These are phyloP conservation scores for Venturia pyrina DNA, from an alignment of 2,329 filamentous ascomycete species.

Conservation along the genomic window DNA sequence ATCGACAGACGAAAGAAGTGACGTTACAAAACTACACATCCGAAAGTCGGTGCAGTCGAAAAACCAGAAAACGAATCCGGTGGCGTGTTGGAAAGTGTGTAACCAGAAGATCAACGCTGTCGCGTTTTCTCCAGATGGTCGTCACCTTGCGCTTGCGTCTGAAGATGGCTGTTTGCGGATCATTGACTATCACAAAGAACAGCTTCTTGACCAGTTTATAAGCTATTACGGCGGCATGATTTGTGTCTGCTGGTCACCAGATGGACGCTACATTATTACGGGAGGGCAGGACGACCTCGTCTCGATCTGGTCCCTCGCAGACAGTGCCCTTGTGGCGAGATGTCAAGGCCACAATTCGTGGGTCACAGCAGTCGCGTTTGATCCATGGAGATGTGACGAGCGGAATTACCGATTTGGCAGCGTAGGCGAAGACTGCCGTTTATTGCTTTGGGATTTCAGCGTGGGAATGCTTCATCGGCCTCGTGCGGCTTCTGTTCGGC, in stretches of 20 bases:
- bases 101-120: slow-evolving; percentile 87
- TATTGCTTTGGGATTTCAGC: slow-evolving; percentile 95
- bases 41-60: slow-evolving; percentile 88
- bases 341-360: slow-evolving; percentile 94
- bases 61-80: slow-evolving; percentile 87
- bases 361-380: slow-evolving; percentile 89
- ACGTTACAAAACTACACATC: slow-evolving; percentile 47
- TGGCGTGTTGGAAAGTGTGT: slow-evolving; percentile 85
- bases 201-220: slow-evolving; percentile 79
- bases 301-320: slow-evolving; percentile 86
- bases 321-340: slow-evolving; percentile 74
- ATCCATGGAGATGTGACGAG: slow-evolving; percentile 94
- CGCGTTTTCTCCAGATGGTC: slow-evolving; percentile 81
- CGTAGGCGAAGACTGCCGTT: slow-evolving; percentile 83
- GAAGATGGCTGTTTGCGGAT: slow-evolving; percentile 86
- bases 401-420: slow-evolving; percentile 92
- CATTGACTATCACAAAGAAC: slow-evolving; percentile 84
- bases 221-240: slow-evolving; percentile 90
- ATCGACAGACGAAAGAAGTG: neutral
- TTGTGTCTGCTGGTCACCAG: slow-evolving; percentile 94
- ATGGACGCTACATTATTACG: slow-evolving; percentile 90
- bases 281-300: slow-evolving; percentile 94
- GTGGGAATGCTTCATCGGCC: slow-evolving; percentile 92
- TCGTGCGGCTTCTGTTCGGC: slow-evolving; percentile 56
- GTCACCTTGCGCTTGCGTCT: slow-evolving; percentile 78